phyloP scores from a whole-genome alignment of 1,139 yeast species.

The Suhomyces chickasaworum region DNA sequence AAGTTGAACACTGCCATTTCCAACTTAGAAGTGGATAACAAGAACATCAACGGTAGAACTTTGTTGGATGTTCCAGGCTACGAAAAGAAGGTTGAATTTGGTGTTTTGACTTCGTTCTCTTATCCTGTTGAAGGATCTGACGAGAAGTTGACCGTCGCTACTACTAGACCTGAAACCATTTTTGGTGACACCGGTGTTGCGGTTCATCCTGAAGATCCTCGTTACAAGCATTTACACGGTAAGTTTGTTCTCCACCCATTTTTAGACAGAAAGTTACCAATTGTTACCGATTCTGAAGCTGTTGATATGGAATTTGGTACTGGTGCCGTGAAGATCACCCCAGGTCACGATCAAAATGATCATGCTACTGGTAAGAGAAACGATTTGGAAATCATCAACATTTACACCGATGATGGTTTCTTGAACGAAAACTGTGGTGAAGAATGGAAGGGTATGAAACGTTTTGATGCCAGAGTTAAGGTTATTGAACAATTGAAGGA shows the following conservation, averaged over 20 bases:
- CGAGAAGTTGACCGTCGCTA: conserved; percentile 88
- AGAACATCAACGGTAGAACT: conserved; percentile 82
- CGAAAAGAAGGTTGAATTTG: conserved; percentile 88
- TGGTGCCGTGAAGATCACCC: conserved; percentile 99
- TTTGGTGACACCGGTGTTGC: conserved; percentile 99
- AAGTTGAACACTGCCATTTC: conserved; percentile 93
- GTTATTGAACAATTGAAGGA: conserved; percentile 82
- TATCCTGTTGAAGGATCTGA: conserved; percentile 87
- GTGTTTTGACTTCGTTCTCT: conserved; percentile 92
- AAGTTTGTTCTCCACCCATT: conserved; percentile 90
- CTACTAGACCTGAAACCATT: conserved; percentile 97
- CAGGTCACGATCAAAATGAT: conserved; percentile 98
- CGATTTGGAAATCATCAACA: conserved; percentile 82
- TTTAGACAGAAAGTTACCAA: conserved; percentile 81
- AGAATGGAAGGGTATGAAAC: conserved; percentile 84
- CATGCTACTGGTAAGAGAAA: conserved; percentile 95
- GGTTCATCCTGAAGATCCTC: conserved; percentile 90
- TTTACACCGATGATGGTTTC: conserved; percentile 88
- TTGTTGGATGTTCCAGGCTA: conserved; percentile 84
- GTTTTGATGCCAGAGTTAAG: conserved; percentile 88
- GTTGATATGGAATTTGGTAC: conserved; percentile 99
- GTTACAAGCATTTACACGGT: conserved; percentile 94
- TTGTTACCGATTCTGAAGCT: conserved; percentile 85
- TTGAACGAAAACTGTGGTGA: conserved; percentile 89
- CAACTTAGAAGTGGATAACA: conserved; percentile 93